A percentile compares a stretch with the other conserved stretches of the same genome.
These are phyloP conservation scores for Aspergillus sp. DNA, from an alignment of 2,329 filamentous ascomycete genomes.

Conservation along the genomic window DNA sequence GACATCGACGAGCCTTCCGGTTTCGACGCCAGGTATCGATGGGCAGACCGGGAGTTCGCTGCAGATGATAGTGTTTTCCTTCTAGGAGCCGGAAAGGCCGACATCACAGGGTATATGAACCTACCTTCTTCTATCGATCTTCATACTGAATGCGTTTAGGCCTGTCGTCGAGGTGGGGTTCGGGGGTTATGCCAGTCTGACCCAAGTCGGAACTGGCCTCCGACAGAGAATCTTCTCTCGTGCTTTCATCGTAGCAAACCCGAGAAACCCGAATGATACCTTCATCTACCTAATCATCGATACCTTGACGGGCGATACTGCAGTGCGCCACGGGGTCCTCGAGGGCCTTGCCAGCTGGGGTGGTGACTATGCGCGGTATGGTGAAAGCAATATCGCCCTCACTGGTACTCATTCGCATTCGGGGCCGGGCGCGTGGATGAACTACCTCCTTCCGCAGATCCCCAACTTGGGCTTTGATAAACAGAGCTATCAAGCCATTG, in stretches of 20 bases:
- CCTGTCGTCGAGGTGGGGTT: slow-evolving; percentile 88
- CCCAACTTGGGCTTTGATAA: slow-evolving; percentile 82
- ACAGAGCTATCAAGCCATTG: slow-evolving; percentile 84
- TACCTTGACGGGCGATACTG: slow-evolving; percentile 83
- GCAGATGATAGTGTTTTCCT: slow-evolving; percentile 52
- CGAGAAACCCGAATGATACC: slow-evolving; percentile 63
- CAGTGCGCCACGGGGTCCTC: slow-evolving; percentile 81
- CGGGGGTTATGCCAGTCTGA: slow-evolving; percentile 86
- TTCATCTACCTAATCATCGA: slow-evolving; percentile 88
- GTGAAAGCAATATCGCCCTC: slow-evolving; percentile 77
- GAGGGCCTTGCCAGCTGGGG: slow-evolving; percentile 69
- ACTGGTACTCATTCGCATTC: slow-evolving; percentile 93
- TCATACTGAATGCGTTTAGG: slow-evolving; percentile 34
- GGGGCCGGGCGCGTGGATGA: slow-evolving; percentile 88
- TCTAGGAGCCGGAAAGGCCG: slow-evolving; percentile 67
- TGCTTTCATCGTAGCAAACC: slow-evolving; percentile 79
- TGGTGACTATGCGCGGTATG: slow-evolving; percentile 69
- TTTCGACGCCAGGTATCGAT: slow-evolving; percentile 17
- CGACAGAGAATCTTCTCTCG: slow-evolving; percentile 85
- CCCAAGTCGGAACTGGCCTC: slow-evolving; percentile 77
- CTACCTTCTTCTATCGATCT: neutral
- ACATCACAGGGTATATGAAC: slow-evolving; percentile 62
- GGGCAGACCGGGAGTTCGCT: slow-evolving; percentile 21
- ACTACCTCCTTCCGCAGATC: slow-evolving; percentile 89
- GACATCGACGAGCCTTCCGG: slow-evolving; percentile 14